Evolutionary conservation across 163 green algal genomes (phyloP), one percentile per base, ranked within the genome.

Genomic region (Prototheca stagnorum): DNA sequence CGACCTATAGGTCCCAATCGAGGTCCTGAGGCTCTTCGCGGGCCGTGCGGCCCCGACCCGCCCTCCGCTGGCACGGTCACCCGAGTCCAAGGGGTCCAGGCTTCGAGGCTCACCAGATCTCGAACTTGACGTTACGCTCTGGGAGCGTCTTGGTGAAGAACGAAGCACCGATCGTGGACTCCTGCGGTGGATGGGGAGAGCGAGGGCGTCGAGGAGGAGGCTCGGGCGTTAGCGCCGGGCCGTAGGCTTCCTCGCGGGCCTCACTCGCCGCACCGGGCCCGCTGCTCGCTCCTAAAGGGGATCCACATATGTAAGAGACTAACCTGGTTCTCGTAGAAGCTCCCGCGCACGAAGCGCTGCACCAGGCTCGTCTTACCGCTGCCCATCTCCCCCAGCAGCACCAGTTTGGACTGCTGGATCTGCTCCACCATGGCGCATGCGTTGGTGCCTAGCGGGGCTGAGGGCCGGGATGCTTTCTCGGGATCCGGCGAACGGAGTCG

Each of bases 41-140:
- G n/a, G n/a, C n/a, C n/a, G n/a, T n/a, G n/a, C n/a, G n/a, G n/a
- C n/a, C n/a, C n/a, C n/a, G n/a, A n/a, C n/a, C n/a, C n/a, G n/a
- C n/a, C n/a, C n/a, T n/a, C n/a, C n/a, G n/a, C n/a, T n/a, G n/a
- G n/a, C n/a, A n/a, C n/a, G n/a, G n/a, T n/a, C n/a, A n/a, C n/a
- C n/a, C n/a, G n/a, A n/a, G n/a, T n/a, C n/a, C n/a, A n/a, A n/a
- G n/a, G n/a, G n/a, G n/a, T n/a, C n/a, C n/a, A n/a, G n/a, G n/a
- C n/a, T n/a, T n/a, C n/a, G n/a, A n/a, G n/a, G n/a, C n/a, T n/a
- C 49, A 92, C 87, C 87, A 96, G 37, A 98, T 98, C 65, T 98
- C 90, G 75, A 98, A 96, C 73, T 98, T 98, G 4, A 98, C 78
- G 46, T 87, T 82, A 22, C 91, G 74, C 45, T 96, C 89, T 12